These are phyloP conservation scores for Eucalyptus rudis DNA, from an alignment of 345 rosid genomes.

Conservation along the genomic window DNA sequence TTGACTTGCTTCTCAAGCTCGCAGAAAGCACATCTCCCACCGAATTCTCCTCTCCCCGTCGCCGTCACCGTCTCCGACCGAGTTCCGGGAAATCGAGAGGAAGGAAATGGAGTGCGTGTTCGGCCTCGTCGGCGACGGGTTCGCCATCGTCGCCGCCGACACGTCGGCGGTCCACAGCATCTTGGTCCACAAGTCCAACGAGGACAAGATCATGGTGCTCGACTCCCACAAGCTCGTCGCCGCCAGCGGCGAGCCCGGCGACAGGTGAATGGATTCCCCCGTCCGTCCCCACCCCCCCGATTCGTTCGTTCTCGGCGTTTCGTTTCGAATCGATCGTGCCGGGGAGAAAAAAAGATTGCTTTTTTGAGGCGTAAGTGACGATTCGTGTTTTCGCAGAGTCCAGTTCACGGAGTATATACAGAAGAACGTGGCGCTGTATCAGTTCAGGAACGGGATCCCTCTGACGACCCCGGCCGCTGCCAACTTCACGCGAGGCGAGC, in stretches of 20 bases:
- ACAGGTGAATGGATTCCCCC: conserved; percentile 27
- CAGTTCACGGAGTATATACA: conserved; percentile 94
- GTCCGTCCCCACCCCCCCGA: background rate
- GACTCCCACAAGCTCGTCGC: conserved; percentile 94
- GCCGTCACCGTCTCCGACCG: background rate
- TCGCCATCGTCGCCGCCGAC: conserved; percentile 73
- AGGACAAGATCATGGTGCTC: conserved; percentile 92
- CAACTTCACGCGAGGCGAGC: conserved; percentile 87
- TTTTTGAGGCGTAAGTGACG: background rate
- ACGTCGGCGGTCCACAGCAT: conserved; percentile 91
- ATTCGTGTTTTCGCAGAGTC: conserved; percentile 23
- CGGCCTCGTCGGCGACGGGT: conserved; percentile 82
- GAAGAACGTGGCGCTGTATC: conserved; percentile 90
- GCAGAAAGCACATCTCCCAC: background rate
- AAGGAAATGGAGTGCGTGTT: conserved; percentile 80
- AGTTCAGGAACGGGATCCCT: conserved; percentile 87
- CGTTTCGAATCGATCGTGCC: background rate
- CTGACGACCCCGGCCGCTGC: conserved; percentile 88
- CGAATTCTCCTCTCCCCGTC: background rate
- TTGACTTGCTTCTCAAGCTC: conserved; percentile 20
- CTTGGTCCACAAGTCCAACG: conserved; percentile 81
- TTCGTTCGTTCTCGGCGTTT: background rate
- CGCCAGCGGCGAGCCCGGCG: conserved; percentile 96
- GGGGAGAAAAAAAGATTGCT: background rate
- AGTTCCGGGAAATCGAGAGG: background rate